phyloP scores from a whole-genome alignment of 192 early-diverging fungal species.

The Coemansia sp. region DNA sequence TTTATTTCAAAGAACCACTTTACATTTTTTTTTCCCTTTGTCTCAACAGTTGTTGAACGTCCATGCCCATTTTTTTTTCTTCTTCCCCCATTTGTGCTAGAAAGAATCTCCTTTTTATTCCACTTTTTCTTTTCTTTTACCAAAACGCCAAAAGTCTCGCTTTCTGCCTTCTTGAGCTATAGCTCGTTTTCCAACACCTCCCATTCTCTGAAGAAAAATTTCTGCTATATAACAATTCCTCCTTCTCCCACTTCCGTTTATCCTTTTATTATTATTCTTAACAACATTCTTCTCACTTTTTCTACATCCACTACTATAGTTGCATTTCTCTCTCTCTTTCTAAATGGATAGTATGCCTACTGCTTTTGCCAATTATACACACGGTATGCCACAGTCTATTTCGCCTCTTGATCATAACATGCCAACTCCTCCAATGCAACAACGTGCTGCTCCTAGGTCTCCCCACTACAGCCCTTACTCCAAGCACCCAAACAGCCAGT shows the following conservation, averaged over 20 bases:
- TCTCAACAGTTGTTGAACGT: no score
- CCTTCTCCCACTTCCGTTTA: background rate
- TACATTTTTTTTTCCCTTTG: no score
- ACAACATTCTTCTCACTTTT: background rate
- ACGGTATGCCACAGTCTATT: background rate
- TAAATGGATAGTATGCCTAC: background rate
- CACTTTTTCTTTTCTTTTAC: background rate
- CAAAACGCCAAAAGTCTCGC: background rate
- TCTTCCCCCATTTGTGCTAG: no score
- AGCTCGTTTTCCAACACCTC: constrained; percentile 3
- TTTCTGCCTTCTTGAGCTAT: constrained; percentile 9
- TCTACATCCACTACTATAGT: background rate
- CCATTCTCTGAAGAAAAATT: background rate
- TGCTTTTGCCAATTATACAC: background rate
- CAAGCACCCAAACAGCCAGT: background rate
- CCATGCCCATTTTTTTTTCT: no score
- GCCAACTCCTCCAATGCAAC: background rate
- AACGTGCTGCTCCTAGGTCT: background rate
- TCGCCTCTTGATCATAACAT: background rate
- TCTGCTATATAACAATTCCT: background rate
- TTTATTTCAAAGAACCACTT: no score
- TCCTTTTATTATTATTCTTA: constrained; percentile 1
- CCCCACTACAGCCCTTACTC: background rate
- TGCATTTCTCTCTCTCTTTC: background rate
- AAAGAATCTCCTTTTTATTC: no score